A percentile compares a stretch with the other conserved stretches of the same genome.
Evolutionary conservation across 805 yeast species (phyloP).

Genomic region (Candida xyloterini): DNA sequence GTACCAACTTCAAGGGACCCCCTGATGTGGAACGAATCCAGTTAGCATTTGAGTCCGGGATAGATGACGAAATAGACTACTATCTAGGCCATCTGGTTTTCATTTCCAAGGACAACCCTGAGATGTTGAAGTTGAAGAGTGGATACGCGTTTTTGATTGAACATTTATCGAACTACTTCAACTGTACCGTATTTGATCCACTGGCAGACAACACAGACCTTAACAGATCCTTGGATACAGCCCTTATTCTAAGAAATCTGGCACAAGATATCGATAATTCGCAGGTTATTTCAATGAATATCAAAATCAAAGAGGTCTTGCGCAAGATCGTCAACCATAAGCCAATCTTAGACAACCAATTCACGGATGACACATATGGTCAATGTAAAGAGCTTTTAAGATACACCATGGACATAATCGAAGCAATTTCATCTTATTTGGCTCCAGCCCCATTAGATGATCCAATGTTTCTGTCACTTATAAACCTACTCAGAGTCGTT

Average conservation of each 20-base stretch:
- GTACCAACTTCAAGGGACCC: slow-evolving; percentile 49
- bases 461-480: slow-evolving; percentile 56
- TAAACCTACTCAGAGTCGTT: slow-evolving; percentile 46
- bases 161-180: slow-evolving; percentile 23
- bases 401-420: slow-evolving; percentile 76
- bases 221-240: slow-evolving; percentile 41
- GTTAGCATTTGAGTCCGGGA: slow-evolving; percentile 64
- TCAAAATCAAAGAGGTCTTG: slow-evolving; percentile 35
- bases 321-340: slow-evolving; percentile 43
- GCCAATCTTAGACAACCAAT: slow-evolving; percentile 25
- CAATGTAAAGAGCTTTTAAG: slow-evolving; percentile 56
- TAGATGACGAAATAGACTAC: slow-evolving; percentile 69
- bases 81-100: slow-evolving; percentile 56
- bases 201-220: slow-evolving; percentile 22
- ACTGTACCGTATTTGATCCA: slow-evolving; percentile 19
- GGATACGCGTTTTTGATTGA: slow-evolving; percentile 41
- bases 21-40: slow-evolving; percentile 62
- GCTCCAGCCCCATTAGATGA: slow-evolving; percentile 74
- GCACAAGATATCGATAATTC: slow-evolving; percentile 83
- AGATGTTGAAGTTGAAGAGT: slow-evolving; percentile 38
- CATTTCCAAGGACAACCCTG: slow-evolving; percentile 40
- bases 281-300: slow-evolving; percentile 61
- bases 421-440: slow-evolving; percentile 77
- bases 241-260: slow-evolving; percentile 73
- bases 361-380: slow-evolving; percentile 29